Conservation (phyloP, 2,329 filamentous ascomycete genomes). For the Penicillium olsonii region DNA sequence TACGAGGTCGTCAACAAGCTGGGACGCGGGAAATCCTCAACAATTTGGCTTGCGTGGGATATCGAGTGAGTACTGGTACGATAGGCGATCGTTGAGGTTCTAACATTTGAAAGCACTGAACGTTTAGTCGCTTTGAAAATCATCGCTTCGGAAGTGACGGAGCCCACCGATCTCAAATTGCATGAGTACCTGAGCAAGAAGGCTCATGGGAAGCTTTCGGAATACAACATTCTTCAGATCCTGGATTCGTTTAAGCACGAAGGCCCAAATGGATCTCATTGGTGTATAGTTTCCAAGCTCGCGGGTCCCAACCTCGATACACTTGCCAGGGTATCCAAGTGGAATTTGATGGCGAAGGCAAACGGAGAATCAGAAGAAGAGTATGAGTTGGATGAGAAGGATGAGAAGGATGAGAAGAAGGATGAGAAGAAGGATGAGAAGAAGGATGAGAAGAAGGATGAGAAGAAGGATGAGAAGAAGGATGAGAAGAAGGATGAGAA, state of each 20-base stretch:
- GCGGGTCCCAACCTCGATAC: neutral
- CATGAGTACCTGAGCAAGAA: neutral
- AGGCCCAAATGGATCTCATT: neutral
- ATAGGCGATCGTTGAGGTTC: no score
- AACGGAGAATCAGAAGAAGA: no score
- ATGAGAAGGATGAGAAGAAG: no score
- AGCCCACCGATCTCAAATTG: neutral
- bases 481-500: no score
- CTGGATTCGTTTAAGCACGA: neutral
- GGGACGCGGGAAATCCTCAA: neutral
- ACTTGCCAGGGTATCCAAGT: neutral
- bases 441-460: no score
- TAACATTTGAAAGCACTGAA: neutral
- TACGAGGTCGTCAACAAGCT: neutral
- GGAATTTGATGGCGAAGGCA: no score
- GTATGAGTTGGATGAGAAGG: no score
- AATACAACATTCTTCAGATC: neutral
- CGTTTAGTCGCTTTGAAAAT: neutral
- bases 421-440: no score
- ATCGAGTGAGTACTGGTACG: no score
- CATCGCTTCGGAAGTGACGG: neutral
- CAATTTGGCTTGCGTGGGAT: neutral
- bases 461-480: no score
- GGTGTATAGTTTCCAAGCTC: neutral
- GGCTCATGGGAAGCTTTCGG: neutral